These are phyloP conservation scores for Hibiscus trionum DNA, from an alignment of 345 rosid species.

Conservation along the genomic window DNA sequence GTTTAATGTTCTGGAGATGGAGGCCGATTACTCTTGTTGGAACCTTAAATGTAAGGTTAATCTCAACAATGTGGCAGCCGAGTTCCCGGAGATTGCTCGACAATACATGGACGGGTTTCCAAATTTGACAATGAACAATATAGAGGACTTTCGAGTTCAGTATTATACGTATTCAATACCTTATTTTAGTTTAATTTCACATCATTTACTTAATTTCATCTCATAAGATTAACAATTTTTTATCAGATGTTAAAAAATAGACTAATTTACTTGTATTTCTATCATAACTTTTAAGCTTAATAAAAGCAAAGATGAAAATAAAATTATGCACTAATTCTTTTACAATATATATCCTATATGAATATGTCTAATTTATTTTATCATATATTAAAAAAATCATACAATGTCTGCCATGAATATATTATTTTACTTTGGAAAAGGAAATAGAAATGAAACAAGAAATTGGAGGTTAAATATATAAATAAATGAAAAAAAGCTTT, in stretches of 20 bases:
- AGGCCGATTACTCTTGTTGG: background rate
- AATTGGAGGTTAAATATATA: background rate
- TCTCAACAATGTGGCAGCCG: background rate
- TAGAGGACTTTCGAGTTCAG: background rate
- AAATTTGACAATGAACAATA: background rate
- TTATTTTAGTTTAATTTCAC: too few relatives aligned
- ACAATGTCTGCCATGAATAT: too few relatives aligned
- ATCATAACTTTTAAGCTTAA: too few relatives aligned
- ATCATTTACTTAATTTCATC: too few relatives aligned
- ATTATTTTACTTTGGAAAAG: background rate
- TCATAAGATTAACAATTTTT: too few relatives aligned
- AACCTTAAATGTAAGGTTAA: background rate
- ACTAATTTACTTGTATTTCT: too few relatives aligned
- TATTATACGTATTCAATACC: background rate
- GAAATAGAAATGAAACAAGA: background rate
- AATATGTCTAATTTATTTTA: too few relatives aligned
- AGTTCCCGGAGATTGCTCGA: background rate
- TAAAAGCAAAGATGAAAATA: too few relatives aligned
- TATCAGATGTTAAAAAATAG: too few relatives aligned
- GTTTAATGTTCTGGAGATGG: background rate
- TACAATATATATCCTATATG: too few relatives aligned
- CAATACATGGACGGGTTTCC: background rate
- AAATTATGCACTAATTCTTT: too few relatives aligned
- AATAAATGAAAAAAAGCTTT: background rate
- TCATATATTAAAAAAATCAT: too few relatives aligned